Percentiles rank a stretch among this genome's conserved stretches.
Conservation (phyloP, 208 protist genomes). For the Acanthamoeba triangularis region DNA sequence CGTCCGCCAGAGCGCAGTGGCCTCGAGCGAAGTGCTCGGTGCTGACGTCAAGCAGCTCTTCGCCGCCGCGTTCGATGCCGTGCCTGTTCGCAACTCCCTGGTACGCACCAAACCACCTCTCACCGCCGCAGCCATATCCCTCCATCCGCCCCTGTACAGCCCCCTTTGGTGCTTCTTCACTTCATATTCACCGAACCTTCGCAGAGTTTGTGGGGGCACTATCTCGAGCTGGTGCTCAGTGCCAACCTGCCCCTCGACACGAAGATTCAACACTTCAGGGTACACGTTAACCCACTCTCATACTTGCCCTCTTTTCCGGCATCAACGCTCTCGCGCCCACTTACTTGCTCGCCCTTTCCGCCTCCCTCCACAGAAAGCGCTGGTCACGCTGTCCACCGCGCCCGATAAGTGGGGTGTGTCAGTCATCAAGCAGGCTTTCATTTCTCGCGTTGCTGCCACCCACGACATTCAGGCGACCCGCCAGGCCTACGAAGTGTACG, state of each 20-base stretch:
- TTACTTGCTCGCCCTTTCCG: background rate
- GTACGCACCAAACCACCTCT: background rate
- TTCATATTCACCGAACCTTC: background rate
- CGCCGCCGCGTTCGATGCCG: conserved; percentile 14
- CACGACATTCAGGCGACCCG: conserved; percentile 20
- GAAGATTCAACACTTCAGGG: conserved; percentile 24
- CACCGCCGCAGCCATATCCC: background rate
- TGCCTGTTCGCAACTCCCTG: background rate
- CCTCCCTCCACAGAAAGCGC: conserved; percentile 7
- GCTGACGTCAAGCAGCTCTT: conserved; percentile 20
- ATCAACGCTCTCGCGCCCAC: background rate
- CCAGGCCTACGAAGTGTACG: conserved; percentile 36
- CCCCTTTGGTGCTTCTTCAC: background rate
- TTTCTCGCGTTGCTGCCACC: background rate
- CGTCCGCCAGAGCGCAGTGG: background rate
- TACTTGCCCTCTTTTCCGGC: background rate
- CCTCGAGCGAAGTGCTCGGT: background rate
- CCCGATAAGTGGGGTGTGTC: background rate
- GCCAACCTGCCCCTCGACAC: background rate
- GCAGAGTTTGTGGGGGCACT: background rate
- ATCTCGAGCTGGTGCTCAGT: conserved; percentile 44
- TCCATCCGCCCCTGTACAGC: no score
- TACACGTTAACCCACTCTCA: no score
- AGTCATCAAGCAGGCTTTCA: background rate
- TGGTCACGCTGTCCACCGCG: background rate